Percentiles rank a stretch among this genome's conserved stretches.
Conservation (phyloP, 2,329 filamentous ascomycete species). For the Ceratocystis alfenasii region DNA sequence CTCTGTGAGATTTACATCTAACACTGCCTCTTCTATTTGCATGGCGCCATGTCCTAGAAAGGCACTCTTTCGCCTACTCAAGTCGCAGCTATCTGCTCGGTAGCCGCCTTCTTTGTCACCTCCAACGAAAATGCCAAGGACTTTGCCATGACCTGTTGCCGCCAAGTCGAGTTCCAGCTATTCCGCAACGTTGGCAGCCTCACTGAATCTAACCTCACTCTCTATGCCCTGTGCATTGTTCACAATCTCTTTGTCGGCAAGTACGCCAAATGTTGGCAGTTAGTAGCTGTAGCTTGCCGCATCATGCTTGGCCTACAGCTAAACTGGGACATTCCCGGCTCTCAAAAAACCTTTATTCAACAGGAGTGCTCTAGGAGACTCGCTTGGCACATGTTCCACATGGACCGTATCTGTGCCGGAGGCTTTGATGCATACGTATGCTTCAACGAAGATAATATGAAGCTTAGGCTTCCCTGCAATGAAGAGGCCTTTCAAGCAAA, state of each 20-base stretch:
- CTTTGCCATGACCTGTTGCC: constrained; percentile 32
- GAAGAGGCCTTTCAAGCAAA: constrained; percentile 30
- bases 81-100: constrained; percentile 32
- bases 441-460: constrained; percentile 31
- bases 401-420: constrained; percentile 32
- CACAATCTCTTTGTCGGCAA: constrained; percentile 31
- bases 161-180: constrained; percentile 32
- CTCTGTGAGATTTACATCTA: background rate
- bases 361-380: constrained; percentile 31
- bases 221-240: constrained; percentile 30
- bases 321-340: constrained; percentile 31
- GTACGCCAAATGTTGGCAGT: constrained; percentile 34
- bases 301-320: constrained; percentile 32
- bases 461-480: constrained; percentile 31
- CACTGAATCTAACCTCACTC: constrained; percentile 29
- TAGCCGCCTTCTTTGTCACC: constrained; percentile 31
- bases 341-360: constrained; percentile 28
- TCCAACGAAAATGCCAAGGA: constrained; percentile 29
- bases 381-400: constrained; percentile 32
- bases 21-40: background rate
- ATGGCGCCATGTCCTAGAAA: constrained; percentile 24
- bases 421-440: constrained; percentile 34
- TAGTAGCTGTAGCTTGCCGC: constrained; percentile 30
- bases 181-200: constrained; percentile 33
- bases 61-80: constrained; percentile 30